Evolutionary conservation across 352 stramenopile genomes (phyloP), one percentile per base, ranked within the genome.

Genomic region (Pythium aphanidermatum): DNA sequence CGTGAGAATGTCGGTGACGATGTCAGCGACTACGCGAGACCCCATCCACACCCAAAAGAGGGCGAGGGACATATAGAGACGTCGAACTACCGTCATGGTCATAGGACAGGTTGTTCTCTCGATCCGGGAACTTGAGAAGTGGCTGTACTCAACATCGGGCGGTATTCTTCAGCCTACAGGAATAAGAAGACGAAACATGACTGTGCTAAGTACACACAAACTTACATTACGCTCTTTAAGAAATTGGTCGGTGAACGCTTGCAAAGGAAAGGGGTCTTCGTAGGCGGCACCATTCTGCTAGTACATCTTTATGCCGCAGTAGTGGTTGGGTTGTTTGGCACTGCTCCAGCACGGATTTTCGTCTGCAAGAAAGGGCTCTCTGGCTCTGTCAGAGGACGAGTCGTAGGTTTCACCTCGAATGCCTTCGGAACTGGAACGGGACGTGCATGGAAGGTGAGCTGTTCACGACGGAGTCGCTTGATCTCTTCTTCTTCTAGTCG

Each of bases 371-470:
- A 50, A 21, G 74, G 73, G 30, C 70, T 87, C 37, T 78, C 66
- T 1, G 73, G 74, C 25, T 86, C 65, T 3, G 75, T 85, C 40
- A 86, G 41, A 5, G 71, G 52, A 33, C 63, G 65, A 32, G 32
- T 60, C 25, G 70, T 67, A 3, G 61, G 53, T 46, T 84, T 84
- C 31, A 79, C 28, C 23, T 64, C 60, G 37, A 83, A 86, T 26
- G 50, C 29, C 51, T 70, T 81, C 10, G 42, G 19, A 7, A 68
- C 63, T 24, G 74, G 74, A 37, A 71, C 70, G 5, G 78, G 78
- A 2, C 73, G 78, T 0, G 78, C 78, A 31, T 84, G 74, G 51
- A 91, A 91, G 57, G 70, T 68, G 48, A 91, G 71, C 21, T 86
- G 64, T 43, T 86, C 71, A n/a, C 66, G 70, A 17, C 78, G 78